Evolutionary conservation across 2,329 filamentous ascomycete species (phyloP), one percentile per base, ranked within the genome.

Genomic region (Fusarium foetens): DNA sequence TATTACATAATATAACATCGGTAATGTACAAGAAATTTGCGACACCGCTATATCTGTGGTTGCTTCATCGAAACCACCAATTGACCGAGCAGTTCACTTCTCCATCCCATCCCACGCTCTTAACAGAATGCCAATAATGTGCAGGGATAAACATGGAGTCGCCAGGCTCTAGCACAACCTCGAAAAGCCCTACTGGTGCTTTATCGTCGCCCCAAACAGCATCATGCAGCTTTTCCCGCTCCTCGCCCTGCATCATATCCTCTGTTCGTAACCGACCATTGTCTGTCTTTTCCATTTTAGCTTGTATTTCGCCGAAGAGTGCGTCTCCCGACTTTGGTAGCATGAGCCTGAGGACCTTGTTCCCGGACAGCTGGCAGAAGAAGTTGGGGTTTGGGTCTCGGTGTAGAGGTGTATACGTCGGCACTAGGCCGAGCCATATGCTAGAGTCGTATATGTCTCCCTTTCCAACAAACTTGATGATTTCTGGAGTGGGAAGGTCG

Each of bases 331-430:
- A 77, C 0, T 81, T 77, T 0, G 94, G 94, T 8, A 86, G 83
- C 64, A 95, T 85, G 17, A 98, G 79, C n/a, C 94, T 87, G 21
- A 98, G 84, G 0, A 83, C 79, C 81, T 99, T 99, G 57, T 79
- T 81, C 8, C 93, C 90, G 21, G 89, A 89, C 17, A 98, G 81
- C 81, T 99, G 96, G 49, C 93, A 89, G 79, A 98, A 97, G 0
- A 98, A 77, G 78, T 99, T 99, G 0, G 94, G 94, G 76, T 98
- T 98, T 1, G 96, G 96, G 77, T 99, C 96, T 60, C 93, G 89
- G 81, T 99, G 96, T 6, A 97, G 84, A 7, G 96, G 94, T 1
- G 96, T 98, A 75, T 94, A 94, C 0, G 95, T 98, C 1, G 94
- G 94, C 42, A 94, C 90, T 19, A 92, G 85, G 2, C 96, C 96